phyloP scores from a whole-genome alignment of 2,329 filamentous ascomycete species.

The Celoporthe dispersa region DNA sequence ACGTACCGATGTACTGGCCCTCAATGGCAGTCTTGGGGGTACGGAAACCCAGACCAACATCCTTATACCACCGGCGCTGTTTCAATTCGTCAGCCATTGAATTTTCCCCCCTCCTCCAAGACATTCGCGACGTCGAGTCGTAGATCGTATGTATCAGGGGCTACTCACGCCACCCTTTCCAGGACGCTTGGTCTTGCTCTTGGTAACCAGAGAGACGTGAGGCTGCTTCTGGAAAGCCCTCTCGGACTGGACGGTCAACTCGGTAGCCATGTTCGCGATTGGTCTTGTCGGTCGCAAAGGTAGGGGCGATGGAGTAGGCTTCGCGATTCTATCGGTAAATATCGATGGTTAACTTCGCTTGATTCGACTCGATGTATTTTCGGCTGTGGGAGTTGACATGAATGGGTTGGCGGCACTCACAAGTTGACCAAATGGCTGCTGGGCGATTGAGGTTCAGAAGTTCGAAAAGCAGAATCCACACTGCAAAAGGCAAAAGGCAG shows the following conservation, averaged over 20 bases:
- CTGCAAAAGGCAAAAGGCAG: slow-evolving; percentile 7
- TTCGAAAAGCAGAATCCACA: slow-evolving; percentile 13
- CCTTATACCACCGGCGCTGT: slow-evolving; percentile 79
- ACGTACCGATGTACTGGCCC: slow-evolving; percentile 98
- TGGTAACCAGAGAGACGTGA: slow-evolving; percentile 99
- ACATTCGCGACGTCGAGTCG: slow-evolving; percentile 3
- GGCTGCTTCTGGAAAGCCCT: slow-evolving; percentile 99
- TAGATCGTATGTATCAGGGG: not conserved
- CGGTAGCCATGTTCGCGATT: slow-evolving; percentile 84
- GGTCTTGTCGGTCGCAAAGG: slow-evolving; percentile 47
- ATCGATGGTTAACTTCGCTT: slow-evolving; percentile 36
- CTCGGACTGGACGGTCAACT: slow-evolving; percentile 99
- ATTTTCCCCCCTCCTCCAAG: not conserved
- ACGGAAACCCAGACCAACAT: slow-evolving; percentile 98
- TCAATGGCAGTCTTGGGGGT: slow-evolving; percentile 99
- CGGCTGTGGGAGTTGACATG: slow-evolving; percentile 10
- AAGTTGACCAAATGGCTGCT: slow-evolving; percentile 30
- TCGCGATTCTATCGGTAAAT: slow-evolving; percentile 34
- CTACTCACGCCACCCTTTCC: slow-evolving; percentile 91
- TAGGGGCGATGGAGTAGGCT: slow-evolving; percentile 35
- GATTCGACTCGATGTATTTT: slow-evolving; percentile 33
- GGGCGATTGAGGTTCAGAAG: slow-evolving; percentile 27
- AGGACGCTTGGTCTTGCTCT: slow-evolving; percentile 84
- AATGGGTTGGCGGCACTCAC: slow-evolving; percentile 24
- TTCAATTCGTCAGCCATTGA: slow-evolving; percentile 21